Percentiles rank a stretch among this genome's conserved stretches.
Conservation (phyloP, 2,329 filamentous ascomycete genomes). For the Dothistroma septosporum region DNA sequence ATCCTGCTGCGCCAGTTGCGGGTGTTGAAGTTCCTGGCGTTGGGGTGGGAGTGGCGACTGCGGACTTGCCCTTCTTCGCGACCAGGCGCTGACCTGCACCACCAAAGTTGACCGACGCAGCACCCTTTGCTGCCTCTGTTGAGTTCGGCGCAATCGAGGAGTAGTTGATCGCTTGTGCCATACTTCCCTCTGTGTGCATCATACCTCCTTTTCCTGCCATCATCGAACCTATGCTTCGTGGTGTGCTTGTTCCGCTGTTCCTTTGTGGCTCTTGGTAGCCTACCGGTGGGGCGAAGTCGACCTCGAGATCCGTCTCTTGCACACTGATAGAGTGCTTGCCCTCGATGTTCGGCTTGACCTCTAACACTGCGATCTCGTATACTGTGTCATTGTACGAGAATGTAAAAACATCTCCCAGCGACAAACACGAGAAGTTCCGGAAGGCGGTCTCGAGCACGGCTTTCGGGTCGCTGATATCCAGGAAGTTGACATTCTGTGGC, state of each 20-base stretch:
- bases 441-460: conserved; percentile 96
- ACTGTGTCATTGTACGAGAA: conserved; percentile 94
- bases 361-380: conserved; percentile 88
- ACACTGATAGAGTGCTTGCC: conserved; percentile 82
- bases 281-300: conserved; percentile 90
- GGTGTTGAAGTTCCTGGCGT: conserved; percentile 48
- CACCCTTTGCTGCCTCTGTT: conserved; percentile 59
- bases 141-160: conserved; percentile 78
- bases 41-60: conserved; percentile 33
- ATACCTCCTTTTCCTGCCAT: conserved; percentile 63
- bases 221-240: conserved; percentile 55
- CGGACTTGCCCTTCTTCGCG: conserved; percentile 74
- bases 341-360: conserved; percentile 73
- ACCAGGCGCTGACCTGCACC: conserved; percentile 77
- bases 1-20: conserved; percentile 51
- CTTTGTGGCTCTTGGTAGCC: conserved; percentile 87
- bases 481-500: conserved; percentile 78
- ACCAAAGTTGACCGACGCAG: conserved; percentile 71
- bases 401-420: conserved; percentile 89
- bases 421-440: conserved; percentile 89
- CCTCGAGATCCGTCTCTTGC: conserved; percentile 91
- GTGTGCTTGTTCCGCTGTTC: conserved; percentile 79
- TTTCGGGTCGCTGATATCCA: conserved; percentile 91
- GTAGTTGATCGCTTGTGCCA: conserved; percentile 99
- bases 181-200: conserved; percentile 80